Conservation (phyloP, 495 filamentous ascomycete species). For the Aspergillus baeticus region DNA sequence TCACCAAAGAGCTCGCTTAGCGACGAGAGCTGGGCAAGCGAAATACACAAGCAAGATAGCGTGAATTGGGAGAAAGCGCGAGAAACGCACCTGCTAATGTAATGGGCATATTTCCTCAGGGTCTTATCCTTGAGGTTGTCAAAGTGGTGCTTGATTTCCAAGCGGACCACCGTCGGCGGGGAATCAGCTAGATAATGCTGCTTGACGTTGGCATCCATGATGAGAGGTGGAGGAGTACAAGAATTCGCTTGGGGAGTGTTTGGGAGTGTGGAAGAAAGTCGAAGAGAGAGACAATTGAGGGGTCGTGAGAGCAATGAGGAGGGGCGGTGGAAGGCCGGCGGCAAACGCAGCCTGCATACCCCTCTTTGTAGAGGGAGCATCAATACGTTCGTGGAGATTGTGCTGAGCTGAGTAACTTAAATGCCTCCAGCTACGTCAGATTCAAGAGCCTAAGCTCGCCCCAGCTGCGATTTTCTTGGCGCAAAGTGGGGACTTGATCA, state of each 20-base stretch:
- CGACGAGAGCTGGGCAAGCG: too few relatives aligned
- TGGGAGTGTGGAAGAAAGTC: conserved; percentile 14
- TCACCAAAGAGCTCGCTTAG: too few relatives aligned
- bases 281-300: conserved; percentile 3
- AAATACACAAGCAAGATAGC: background rate
- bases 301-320: conserved; percentile 25
- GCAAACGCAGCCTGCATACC: conserved; percentile 29
- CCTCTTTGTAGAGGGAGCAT: conserved; percentile 23
- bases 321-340: conserved; percentile 30
- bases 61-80: background rate
- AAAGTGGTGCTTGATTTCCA: conserved; percentile 89
- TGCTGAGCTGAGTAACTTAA: background rate
- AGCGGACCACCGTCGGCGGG: conserved; percentile 79
- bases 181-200: conserved; percentile 84
- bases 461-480: conserved; percentile 10
- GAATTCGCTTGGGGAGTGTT: conserved; percentile 18
- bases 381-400: conserved; percentile 9
- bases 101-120: conserved; percentile 78
- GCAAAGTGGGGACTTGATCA: conserved; percentile 10
- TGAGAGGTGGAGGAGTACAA: conserved; percentile 13
- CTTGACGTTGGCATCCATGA: conserved; percentile 43
- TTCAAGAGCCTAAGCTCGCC: background rate
- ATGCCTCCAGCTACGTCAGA: conserved; percentile 2
- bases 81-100: conserved; percentile 70
- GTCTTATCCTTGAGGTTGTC: conserved; percentile 74